Conservation (phyloP, 2,329 filamentous ascomycete genomes). For the Orbilia quercus region DNA sequence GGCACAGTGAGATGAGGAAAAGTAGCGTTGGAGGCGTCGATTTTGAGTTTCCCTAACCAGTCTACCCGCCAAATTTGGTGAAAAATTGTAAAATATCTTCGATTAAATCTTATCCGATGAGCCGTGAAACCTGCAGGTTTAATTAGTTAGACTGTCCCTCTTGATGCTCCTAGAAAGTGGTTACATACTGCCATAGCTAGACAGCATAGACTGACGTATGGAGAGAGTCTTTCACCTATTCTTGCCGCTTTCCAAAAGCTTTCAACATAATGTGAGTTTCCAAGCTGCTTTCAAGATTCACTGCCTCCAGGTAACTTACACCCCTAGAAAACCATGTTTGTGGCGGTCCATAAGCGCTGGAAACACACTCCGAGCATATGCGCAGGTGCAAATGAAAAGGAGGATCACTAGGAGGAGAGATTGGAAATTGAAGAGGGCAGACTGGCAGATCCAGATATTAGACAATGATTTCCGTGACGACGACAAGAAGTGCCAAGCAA, state of each 20-base stretch:
- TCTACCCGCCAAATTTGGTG: neutral
- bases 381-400: conserved; percentile 93
- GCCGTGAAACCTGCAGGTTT: conserved; percentile 38
- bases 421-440: conserved; percentile 98
- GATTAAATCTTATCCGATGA: conserved; percentile 47
- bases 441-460: conserved; percentile 67
- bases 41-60: conserved; percentile 85
- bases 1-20: conserved; percentile 83
- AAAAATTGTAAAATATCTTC: conserved; percentile 19
- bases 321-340: conserved; percentile 75
- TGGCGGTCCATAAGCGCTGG: conserved; percentile 91
- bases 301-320: conserved; percentile 64
- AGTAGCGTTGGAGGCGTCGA: conserved; percentile 77
- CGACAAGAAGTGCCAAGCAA: too few relatives aligned
- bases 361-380: conserved; percentile 90
- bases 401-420: conserved; percentile 93
- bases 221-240: conserved; percentile 90
- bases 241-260: conserved; percentile 92
- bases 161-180: neutral
- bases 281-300: conserved; percentile 17
- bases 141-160: neutral
- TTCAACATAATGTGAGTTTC: conserved; percentile 3
- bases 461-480: neutral
- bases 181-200: conserved; percentile 86
- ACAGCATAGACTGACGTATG: conserved; percentile 94